phyloP scores from a whole-genome alignment of 345 rosid species.

The Linum trigynum region DNA sequence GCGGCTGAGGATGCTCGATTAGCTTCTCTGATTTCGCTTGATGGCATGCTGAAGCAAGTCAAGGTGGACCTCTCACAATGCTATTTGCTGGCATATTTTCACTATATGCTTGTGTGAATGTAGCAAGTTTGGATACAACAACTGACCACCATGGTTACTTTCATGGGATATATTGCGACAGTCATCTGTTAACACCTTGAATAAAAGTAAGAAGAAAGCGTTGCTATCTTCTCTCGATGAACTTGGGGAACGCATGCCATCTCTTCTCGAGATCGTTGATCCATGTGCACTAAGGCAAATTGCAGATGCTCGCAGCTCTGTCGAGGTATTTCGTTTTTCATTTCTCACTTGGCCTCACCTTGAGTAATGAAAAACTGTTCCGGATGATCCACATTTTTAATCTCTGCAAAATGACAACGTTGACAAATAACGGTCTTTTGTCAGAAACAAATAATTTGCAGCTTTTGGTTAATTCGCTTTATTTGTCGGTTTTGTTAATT shows the following conservation, averaged over 20 bases:
- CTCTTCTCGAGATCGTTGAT: slow-evolving; percentile 93
- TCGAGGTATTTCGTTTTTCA: slow-evolving; percentile 53
- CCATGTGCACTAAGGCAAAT: slow-evolving; percentile 91
- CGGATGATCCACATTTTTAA: no score
- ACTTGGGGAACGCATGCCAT: slow-evolving; percentile 80
- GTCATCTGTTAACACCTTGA: slow-evolving; percentile 57
- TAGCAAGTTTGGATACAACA: slow-evolving; percentile 7
- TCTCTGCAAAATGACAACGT: no score
- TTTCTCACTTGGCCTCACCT: no score
- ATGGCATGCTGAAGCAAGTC: slow-evolving; percentile 87
- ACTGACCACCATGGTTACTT: not conserved
- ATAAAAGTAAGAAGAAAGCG: slow-evolving; percentile 73
- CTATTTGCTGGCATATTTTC: slow-evolving; percentile 3
- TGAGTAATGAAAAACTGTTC: no score
- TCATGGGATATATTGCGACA: slow-evolving; percentile 83
- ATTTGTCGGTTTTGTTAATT: no score
- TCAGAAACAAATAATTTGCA: no score
- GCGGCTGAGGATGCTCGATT: slow-evolving; percentile 97
- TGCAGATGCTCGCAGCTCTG: slow-evolving; percentile 52
- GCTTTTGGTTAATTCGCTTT: no score
- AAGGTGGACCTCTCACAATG: slow-evolving; percentile 45
- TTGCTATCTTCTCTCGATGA: slow-evolving; percentile 77
- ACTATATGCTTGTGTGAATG: not conserved
- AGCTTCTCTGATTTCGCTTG: slow-evolving; percentile 92
- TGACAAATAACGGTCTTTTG: no score